Base-by-base conservation (phyloP, 2,329 filamentous ascomycete genomes). In the Aureobasidium musti region DNA sequence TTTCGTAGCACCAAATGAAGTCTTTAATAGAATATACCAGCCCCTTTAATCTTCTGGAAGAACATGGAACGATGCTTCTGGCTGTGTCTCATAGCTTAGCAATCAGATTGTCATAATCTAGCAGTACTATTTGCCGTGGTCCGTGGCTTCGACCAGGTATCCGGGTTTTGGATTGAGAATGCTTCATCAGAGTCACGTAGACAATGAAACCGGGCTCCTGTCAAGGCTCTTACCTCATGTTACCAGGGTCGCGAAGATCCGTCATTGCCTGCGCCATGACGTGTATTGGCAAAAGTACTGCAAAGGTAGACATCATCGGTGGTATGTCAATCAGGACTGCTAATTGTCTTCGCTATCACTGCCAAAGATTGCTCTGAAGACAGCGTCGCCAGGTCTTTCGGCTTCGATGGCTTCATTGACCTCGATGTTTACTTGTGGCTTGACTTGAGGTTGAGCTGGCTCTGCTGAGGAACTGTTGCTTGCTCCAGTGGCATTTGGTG, bases 351-450 rank as follows among this genome's bases (percentile, higher is more conserved):
- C 74, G 68, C 86, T 80, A 66, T 91, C 89, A 71, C 91, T 90
- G 6, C 93, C 94, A 83, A 98, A 98, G 35, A 98, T 92, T n/a
- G 92, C 91, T 71, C 87, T 91, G 72, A 97, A 92, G 0, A 97
- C 88, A 50, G 90, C 91, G 57, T 93, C 91, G 19, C 89, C 88
- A 0, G 92, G 91, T 64, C 87, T 84, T 72, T 87, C 82, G 0
- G 85, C 88, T 73, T 96, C 91, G 11, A 96, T 74, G 4, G 90
- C 91, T 67, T 92, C 89, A 72, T 97, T 97, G 70, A 82, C 85
- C 69, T 91, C 90, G 0, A 88, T 84, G 75, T 96, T 86, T 28
- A 95, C 83, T 65, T 63, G 60, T 52, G 57, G 66, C 39, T 19
- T 65, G 6, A n/a, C 21, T 59, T 67, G 19, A 10, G 67, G 56